A percentile compares a stretch with the other conserved stretches of the same genome.
Conservation (phyloP, 768 basidiomycete species). For the Suillus tomentosus region DNA sequence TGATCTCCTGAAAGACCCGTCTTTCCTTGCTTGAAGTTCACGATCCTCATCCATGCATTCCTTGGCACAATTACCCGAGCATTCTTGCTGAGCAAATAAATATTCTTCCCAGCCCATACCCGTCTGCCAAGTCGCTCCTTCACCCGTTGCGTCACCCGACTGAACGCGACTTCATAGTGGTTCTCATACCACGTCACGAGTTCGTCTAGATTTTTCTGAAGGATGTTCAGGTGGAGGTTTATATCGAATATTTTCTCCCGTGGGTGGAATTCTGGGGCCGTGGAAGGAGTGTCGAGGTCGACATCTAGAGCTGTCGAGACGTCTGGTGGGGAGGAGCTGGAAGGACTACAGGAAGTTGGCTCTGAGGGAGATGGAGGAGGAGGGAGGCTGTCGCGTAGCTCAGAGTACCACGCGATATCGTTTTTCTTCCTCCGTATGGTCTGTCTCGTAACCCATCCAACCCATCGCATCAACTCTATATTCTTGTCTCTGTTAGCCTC, state of each 20-base stretch:
- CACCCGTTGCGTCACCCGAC: slow-evolving; percentile 57
- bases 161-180: slow-evolving; percentile 44
- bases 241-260: slow-evolving; percentile 45
- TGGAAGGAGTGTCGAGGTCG: slow-evolving; percentile 31
- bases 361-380: slow-evolving; percentile 20
- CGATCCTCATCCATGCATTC: slow-evolving; percentile 50
- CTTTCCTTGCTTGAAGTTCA: slow-evolving; percentile 42
- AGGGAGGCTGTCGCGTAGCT: slow-evolving; percentile 26
- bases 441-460: slow-evolving; percentile 46
- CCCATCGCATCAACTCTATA: slow-evolving; percentile 61
- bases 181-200: slow-evolving; percentile 45
- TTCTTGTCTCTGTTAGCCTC: slow-evolving; percentile 61
- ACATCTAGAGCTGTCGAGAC: slow-evolving; percentile 17
- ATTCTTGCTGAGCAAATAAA: slow-evolving; percentile 47
- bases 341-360: background rate
- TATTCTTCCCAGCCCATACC: slow-evolving; percentile 60
- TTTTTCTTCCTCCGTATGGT: slow-evolving; percentile 51
- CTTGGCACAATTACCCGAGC: slow-evolving; percentile 41
- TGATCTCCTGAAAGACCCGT: background rate
- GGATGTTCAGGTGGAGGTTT: slow-evolving; percentile 55
- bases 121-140: slow-evolving; percentile 82
- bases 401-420: slow-evolving; percentile 45
- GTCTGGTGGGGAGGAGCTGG: slow-evolving; percentile 23
- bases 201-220: slow-evolving; percentile 54
- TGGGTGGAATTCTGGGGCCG: slow-evolving; percentile 20